phyloP scores from a whole-genome alignment of 1,284 basidiomycete species.

The Microstroma glucosiphilum region DNA sequence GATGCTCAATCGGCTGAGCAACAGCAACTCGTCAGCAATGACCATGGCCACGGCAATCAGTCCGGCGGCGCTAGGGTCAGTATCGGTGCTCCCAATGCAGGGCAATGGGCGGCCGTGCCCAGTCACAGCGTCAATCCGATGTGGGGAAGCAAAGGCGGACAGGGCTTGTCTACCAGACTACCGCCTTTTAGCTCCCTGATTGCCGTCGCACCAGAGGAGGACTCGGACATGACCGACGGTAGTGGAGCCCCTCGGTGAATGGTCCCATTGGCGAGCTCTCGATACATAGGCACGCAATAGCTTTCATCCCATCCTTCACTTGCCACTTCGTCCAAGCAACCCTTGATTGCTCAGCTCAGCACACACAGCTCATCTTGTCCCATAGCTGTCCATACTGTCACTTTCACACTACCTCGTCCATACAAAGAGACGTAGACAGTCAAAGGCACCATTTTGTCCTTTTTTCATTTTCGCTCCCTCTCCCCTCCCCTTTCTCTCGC shows the following conservation, averaged over 20 bases:
- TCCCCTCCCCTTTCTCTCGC: no score
- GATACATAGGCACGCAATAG: no score
- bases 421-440: no score
- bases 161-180: neutral
- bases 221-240: neutral
- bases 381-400: no score
- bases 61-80: conserved; percentile 5
- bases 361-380: no score
- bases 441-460: no score
- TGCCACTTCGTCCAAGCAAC: no score
- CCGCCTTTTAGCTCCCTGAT: conserved; percentile 2
- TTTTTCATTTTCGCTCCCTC: no score
- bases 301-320: no score
- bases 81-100: neutral
- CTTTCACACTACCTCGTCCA: no score
- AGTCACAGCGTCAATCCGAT: neutral
- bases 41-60: conserved; percentile 15
- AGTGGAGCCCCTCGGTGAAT: neutral
- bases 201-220: neutral
- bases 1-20: neutral
- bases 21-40: neutral
- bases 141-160: neutral
- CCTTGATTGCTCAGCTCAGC: no score
- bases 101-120: conserved; percentile 1
- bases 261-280: no score